phyloP scores from a whole-genome alignment of 179 eudicot genomes.

The Beta macrorhiza region DNA sequence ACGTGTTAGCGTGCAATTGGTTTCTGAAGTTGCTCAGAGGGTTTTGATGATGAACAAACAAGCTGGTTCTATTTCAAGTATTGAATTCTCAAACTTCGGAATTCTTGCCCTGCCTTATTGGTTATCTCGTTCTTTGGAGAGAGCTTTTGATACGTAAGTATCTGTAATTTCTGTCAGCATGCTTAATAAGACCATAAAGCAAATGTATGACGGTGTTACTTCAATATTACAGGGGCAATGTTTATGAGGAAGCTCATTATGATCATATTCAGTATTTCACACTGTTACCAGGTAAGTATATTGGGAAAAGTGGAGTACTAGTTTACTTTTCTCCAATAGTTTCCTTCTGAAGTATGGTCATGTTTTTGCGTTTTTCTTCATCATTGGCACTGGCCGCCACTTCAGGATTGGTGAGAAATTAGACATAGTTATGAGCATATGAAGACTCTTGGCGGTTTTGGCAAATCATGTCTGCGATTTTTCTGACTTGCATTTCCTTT shows the following conservation, averaged over 20 bases:
- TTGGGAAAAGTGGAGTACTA: neutral
- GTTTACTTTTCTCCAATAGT: neutral
- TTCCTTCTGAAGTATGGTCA: neutral
- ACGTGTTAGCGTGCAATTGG: slow-evolving; percentile 11
- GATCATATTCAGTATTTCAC: slow-evolving; percentile 65
- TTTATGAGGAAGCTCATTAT: slow-evolving; percentile 30
- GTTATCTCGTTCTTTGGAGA: slow-evolving; percentile 62
- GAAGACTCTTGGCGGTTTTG: neutral
- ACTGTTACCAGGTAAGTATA: slow-evolving; percentile 65
- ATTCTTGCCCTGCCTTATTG: slow-evolving; percentile 83
- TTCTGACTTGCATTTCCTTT: slow-evolving; percentile 22
- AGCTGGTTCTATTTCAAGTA: slow-evolving; percentile 46
- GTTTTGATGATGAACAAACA: slow-evolving; percentile 53
- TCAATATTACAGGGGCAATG: slow-evolving; percentile 43
- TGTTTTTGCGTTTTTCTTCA: neutral
- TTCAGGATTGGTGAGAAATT: neutral
- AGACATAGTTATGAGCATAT: neutral
- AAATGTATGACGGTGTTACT: slow-evolving; percentile 14
- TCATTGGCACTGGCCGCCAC: neutral
- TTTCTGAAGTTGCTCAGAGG: slow-evolving; percentile 67
- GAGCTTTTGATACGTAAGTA: slow-evolving; percentile 60
- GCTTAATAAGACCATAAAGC: neutral
- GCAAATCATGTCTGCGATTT: neutral
- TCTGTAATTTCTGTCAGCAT: neutral
- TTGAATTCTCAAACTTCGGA: slow-evolving; percentile 66